Conservation (phyloP, 1,284 basidiomycete species). For the Ceratobasidium sp. region DNA sequence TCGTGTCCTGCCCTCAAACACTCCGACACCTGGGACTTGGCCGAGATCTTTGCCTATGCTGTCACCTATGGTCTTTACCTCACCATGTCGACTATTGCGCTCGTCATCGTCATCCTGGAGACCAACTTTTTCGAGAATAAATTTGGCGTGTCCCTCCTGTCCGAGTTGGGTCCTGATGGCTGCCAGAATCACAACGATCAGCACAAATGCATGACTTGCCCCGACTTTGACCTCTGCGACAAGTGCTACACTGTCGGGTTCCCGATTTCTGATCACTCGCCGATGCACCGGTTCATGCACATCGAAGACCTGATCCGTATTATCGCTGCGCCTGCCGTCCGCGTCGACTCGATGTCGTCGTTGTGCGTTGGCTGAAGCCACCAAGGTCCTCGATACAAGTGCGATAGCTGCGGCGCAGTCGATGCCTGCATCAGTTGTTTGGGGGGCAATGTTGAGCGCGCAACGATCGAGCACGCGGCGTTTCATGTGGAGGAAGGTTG, state of each 20-base stretch:
- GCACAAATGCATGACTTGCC: conserved; percentile 54
- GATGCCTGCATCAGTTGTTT: conserved; percentile 37
- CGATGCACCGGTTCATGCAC: conserved; percentile 49
- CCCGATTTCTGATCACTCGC: conserved; percentile 46
- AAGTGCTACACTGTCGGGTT: conserved; percentile 48
- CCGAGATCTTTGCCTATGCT: conserved; percentile 96
- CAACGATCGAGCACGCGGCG: conserved; percentile 31
- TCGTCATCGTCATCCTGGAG: conserved; percentile 88
- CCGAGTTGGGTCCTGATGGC: conserved; percentile 61
- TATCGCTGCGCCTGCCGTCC: conserved; percentile 42
- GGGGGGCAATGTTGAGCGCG: conserved; percentile 24
- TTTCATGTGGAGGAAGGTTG: conserved; percentile 33
- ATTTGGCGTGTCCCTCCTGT: conserved; percentile 78
- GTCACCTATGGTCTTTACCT: conserved; percentile 95
- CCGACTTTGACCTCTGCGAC: conserved; percentile 54
- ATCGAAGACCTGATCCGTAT: conserved; percentile 48
- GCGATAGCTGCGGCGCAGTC: conserved; percentile 43
- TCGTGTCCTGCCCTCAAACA: conserved; percentile 92
- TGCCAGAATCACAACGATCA: conserved; percentile 75
- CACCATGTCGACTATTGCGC: conserved; percentile 86
- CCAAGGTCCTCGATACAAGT: conserved; percentile 44
- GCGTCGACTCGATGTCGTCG: not conserved
- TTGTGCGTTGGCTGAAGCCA: conserved; percentile 23
- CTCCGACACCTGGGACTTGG: conserved; percentile 96
- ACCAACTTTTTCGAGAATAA: conserved; percentile 91